A percentile compares a stretch with the other conserved stretches of the same genome.
Evolutionary conservation across 2,329 filamentous ascomycete genomes (phyloP).

Genomic region (Daldinia sp.): DNA sequence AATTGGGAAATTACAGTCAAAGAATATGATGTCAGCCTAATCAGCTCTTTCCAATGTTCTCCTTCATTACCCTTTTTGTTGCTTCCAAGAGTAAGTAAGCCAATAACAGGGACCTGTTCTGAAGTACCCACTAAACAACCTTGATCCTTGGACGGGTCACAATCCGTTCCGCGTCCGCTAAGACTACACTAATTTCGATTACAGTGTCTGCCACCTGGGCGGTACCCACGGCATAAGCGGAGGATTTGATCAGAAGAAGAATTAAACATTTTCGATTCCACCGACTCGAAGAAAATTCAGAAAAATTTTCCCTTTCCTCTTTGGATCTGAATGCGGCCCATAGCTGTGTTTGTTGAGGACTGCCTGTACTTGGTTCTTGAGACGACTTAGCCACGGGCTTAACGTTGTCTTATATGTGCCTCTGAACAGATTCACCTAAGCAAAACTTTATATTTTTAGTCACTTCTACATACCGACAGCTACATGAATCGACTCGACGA

Average conservation of each 20-base stretch:
- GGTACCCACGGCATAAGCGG: constrained; percentile 23
- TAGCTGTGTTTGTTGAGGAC: background rate
- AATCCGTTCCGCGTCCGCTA: constrained; percentile 32
- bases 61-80: constrained; percentile 36
- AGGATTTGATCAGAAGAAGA: constrained; percentile 18
- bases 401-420: constrained; percentile 4
- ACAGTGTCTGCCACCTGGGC: constrained; percentile 6
- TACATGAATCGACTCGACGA: constrained; percentile 12
- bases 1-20: constrained; percentile 31
- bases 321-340: background rate
- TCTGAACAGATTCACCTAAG: constrained; percentile 4
- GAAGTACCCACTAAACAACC: constrained; percentile 29
- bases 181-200: constrained; percentile 36
- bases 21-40: constrained; percentile 33
- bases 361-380: background rate
- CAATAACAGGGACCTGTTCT: constrained; percentile 22
- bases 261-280: constrained; percentile 14
- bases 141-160: constrained; percentile 26
- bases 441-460: background rate
- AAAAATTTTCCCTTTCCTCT: background rate
- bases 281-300: background rate
- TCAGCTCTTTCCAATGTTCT: constrained; percentile 27
- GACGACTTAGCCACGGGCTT: background rate
- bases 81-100: constrained; percentile 15
- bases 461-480: background rate